Evolutionary conservation across 345 rosid species (phyloP).

Genomic region (Mangifera indica): DNA sequence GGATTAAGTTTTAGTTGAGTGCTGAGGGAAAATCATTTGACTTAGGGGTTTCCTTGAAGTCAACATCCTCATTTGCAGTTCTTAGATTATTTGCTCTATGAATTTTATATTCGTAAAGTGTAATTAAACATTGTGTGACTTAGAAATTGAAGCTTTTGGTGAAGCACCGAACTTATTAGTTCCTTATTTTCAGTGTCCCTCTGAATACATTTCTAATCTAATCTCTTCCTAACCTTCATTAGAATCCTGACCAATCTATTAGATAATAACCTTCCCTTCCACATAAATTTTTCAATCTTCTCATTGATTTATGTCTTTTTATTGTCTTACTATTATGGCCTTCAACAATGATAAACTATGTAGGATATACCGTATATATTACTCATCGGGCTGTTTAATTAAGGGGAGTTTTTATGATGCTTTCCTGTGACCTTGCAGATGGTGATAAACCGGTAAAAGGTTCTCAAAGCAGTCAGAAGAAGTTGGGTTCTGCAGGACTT

Average conservation of each 20-base stretch:
- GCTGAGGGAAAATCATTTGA: neutral
- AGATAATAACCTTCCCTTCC: neutral
- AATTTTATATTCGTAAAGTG: neutral
- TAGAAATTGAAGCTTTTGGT: neutral
- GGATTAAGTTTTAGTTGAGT: neutral
- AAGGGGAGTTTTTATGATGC: slow-evolving; percentile 2
- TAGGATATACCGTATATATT: neutral
- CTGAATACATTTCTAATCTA: neutral
- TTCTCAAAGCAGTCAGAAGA: slow-evolving; percentile 42
- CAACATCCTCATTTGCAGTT: neutral
- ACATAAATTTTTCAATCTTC: neutral
- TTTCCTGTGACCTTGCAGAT: slow-evolving; percentile 54
- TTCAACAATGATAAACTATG: neutral
- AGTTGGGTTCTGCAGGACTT: slow-evolving; percentile 90
- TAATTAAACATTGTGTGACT: neutral
- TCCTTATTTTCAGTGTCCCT: neutral
- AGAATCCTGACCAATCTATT: neutral
- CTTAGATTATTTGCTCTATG: neutral
- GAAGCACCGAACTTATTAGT: neutral
- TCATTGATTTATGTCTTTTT: neutral
- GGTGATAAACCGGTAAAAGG: slow-evolving; percentile 44
- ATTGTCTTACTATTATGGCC: neutral
- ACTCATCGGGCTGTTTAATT: neutral
- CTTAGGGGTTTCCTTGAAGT: neutral
- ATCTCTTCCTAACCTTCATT: neutral